phyloP scores from a whole-genome alignment of 2,329 filamentous ascomycete species.

The Dactylellina sp. region DNA sequence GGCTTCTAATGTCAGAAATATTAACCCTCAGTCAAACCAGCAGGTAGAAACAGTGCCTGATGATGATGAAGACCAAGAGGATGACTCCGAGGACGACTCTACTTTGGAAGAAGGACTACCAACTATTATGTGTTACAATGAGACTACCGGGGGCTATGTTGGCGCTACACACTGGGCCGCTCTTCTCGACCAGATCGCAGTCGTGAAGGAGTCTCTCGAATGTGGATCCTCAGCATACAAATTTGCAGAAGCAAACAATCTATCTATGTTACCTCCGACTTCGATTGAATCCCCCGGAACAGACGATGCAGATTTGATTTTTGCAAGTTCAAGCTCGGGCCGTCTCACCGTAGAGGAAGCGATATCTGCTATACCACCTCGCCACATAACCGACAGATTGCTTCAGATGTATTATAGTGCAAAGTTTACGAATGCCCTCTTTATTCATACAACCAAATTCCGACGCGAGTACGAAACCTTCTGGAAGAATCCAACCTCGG shows the following conservation, averaged over 20 bases:
- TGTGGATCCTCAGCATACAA: constrained; percentile 51
- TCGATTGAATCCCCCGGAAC: constrained; percentile 58
- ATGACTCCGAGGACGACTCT: constrained; percentile 57
- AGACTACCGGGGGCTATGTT: constrained; percentile 61
- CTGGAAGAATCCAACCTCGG: constrained; percentile 64
- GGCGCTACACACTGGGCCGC: constrained; percentile 65
- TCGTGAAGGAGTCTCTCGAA: constrained; percentile 62
- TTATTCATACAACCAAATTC: constrained; percentile 66
- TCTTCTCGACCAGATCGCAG: constrained; percentile 65
- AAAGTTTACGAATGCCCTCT: constrained; percentile 63
- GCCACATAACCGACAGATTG: constrained; percentile 63
- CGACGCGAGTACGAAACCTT: constrained; percentile 67
- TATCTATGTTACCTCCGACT: constrained; percentile 58
- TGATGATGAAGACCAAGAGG: background rate
- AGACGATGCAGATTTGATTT: constrained; percentile 62
- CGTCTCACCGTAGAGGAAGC: constrained; percentile 62
- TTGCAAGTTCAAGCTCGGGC: constrained; percentile 59
- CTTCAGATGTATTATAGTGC: constrained; percentile 64
- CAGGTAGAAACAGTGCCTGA: constrained; percentile 32
- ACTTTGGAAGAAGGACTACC: constrained; percentile 58
- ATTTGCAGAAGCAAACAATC: too few relatives aligned
- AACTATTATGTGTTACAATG: constrained; percentile 50
- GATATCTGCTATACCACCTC: constrained; percentile 63
- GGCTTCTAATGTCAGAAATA: constrained; percentile 60
- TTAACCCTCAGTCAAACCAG: constrained; percentile 60